phyloP scores from a whole-genome alignment of 2,329 filamentous ascomycete genomes.

The Oidium heveae region DNA sequence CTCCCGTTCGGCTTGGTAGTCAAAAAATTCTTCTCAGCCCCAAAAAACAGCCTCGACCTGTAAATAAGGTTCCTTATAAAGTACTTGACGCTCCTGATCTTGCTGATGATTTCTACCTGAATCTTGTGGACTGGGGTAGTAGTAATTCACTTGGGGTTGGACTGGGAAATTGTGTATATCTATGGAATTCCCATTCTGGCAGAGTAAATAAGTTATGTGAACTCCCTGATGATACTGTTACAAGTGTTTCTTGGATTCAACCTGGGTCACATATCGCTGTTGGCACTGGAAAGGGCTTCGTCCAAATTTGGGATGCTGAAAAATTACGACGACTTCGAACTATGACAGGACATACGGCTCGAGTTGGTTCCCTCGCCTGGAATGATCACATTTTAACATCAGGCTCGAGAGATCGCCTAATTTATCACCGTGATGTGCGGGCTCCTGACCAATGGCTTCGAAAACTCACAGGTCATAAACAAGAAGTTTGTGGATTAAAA shows the following conservation, averaged over 20 bases:
- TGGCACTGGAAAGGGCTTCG: slow-evolving; percentile 77
- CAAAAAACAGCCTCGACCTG: slow-evolving; percentile 63
- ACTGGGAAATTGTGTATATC: slow-evolving; percentile 78
- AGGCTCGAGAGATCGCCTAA: slow-evolving; percentile 74
- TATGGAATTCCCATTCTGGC: slow-evolving; percentile 89
- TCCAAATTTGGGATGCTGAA: slow-evolving; percentile 95
- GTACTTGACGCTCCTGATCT: slow-evolving; percentile 89
- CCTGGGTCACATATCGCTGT: slow-evolving; percentile 89
- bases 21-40: slow-evolving; percentile 85
- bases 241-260: slow-evolving; percentile 96
- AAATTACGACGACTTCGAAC: slow-evolving; percentile 63
- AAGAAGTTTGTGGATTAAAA: slow-evolving; percentile 87
- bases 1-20: slow-evolving; percentile 76
- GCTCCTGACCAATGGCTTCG: slow-evolving; percentile 74
- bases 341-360: slow-evolving; percentile 87
- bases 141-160: slow-evolving; percentile 86
- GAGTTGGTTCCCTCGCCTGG: slow-evolving; percentile 88
- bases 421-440: slow-evolving; percentile 87
- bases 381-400: slow-evolving; percentile 95
- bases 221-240: slow-evolving; percentile 76
- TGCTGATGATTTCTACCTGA: slow-evolving; percentile 93
- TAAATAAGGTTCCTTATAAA: slow-evolving; percentile 94
- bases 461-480: slow-evolving; percentile 81
- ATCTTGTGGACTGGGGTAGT: slow-evolving; percentile 92
- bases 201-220: slow-evolving; percentile 87